These are phyloP conservation scores for Hypholoma fasciculare DNA, from an alignment of 768 basidiomycete genomes.

Conservation along the genomic window DNA sequence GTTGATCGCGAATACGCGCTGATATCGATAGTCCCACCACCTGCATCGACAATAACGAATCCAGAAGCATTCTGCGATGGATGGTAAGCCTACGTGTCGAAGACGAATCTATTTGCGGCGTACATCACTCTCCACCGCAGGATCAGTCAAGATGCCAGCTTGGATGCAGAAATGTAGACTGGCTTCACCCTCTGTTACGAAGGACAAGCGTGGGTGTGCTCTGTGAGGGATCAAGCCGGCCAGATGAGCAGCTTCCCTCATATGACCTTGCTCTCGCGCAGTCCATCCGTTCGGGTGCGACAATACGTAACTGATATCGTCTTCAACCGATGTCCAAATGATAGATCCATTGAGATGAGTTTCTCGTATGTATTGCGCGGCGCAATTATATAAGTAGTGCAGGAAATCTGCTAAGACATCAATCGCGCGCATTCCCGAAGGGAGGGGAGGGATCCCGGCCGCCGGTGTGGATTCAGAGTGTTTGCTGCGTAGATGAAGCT, in stretches of 20 bases:
- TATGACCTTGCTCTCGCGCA: slow-evolving; percentile 50
- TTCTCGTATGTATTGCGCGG: slow-evolving; percentile 44
- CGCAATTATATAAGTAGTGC: slow-evolving; percentile 44
- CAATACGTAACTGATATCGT: slow-evolving; percentile 48
- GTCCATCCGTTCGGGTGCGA: slow-evolving; percentile 69
- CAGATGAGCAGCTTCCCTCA: slow-evolving; percentile 50
- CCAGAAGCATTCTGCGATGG: slow-evolving; percentile 6
- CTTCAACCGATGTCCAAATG: slow-evolving; percentile 42
- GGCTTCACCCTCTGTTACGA: slow-evolving; percentile 66
- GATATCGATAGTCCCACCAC: slow-evolving; percentile 51
- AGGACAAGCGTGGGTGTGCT: slow-evolving; percentile 38
- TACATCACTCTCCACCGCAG: slow-evolving; percentile 42
- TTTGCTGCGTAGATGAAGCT: slow-evolving; percentile 32
- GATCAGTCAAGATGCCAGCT: slow-evolving; percentile 10
- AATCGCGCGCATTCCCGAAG: slow-evolving; percentile 36
- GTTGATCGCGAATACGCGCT: slow-evolving; percentile 37
- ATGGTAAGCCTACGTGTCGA: neutral
- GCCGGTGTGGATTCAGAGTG: neutral
- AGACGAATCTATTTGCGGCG: slow-evolving; percentile 18
- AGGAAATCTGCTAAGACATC: slow-evolving; percentile 53
- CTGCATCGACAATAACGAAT: slow-evolving; percentile 20
- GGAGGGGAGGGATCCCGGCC: slow-evolving; percentile 36
- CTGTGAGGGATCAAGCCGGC: slow-evolving; percentile 51
- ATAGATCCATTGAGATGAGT: slow-evolving; percentile 39
- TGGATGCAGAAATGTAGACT: slow-evolving; percentile 41